A percentile compares a stretch with the other conserved stretches of the same genome.
Evolutionary conservation across 2,329 filamentous ascomycete species (phyloP).

Genomic region (Hypoxylon sp.): DNA sequence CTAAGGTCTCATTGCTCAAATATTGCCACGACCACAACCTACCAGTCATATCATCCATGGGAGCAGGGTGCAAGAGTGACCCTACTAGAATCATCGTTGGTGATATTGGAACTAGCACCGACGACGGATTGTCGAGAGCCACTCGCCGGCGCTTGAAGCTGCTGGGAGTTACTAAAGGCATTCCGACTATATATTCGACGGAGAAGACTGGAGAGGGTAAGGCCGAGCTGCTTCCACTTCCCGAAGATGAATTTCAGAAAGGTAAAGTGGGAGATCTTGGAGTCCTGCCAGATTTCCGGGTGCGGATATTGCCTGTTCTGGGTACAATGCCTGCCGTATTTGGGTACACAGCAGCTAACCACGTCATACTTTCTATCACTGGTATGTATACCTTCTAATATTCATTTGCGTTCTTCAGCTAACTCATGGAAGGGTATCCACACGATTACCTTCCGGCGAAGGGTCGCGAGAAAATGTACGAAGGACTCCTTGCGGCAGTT

Average conservation of each 20-base stretch:
- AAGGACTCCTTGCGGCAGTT: slow-evolving; percentile 81
- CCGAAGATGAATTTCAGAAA: slow-evolving; percentile 89
- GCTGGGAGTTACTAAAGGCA: slow-evolving; percentile 84
- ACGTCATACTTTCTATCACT: slow-evolving; percentile 85
- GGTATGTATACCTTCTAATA: slow-evolving; percentile 51
- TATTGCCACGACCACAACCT: slow-evolving; percentile 86
- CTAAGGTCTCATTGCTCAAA: slow-evolving; percentile 90
- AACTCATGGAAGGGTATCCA: slow-evolving; percentile 74
- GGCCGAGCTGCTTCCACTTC: slow-evolving; percentile 86
- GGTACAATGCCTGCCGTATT: slow-evolving; percentile 99
- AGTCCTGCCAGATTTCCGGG: slow-evolving; percentile 91
- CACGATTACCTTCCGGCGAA: slow-evolving; percentile 87
- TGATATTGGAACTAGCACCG: slow-evolving; percentile 88
- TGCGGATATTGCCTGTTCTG: slow-evolving; percentile 93
- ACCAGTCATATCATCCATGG: slow-evolving; percentile 94
- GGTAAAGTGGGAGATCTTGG: slow-evolving; percentile 89
- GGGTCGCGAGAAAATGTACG: slow-evolving; percentile 91
- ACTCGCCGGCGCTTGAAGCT: slow-evolving; percentile 85
- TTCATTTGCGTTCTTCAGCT: not conserved
- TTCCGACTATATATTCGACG: slow-evolving; percentile 92
- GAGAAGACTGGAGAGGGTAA: slow-evolving; percentile 93
- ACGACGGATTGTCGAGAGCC: slow-evolving; percentile 88
- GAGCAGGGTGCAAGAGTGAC: slow-evolving; percentile 92
- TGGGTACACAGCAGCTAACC: slow-evolving; percentile 91
- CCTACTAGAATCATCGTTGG: slow-evolving; percentile 88